Evolutionary conservation across 2,329 filamentous ascomycete species (phyloP).

Genomic region (Sclerotinia sclerotiorum): DNA sequence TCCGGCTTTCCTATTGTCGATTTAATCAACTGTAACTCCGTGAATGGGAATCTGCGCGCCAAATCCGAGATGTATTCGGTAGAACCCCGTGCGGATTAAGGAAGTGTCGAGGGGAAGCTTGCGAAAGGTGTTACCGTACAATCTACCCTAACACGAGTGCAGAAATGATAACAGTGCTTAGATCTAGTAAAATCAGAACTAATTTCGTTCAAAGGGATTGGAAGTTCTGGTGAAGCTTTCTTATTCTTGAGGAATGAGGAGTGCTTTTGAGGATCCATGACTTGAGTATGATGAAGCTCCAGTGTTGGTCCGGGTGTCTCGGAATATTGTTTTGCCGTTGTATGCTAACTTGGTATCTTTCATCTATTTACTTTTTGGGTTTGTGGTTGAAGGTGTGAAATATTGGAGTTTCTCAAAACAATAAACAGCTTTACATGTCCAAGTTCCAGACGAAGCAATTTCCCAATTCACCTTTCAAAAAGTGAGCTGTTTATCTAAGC

Average conservation of each 20-base stretch:
- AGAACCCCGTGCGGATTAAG: background rate
- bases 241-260: no score
- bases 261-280: no score
- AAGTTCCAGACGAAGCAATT: background rate
- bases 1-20: background rate
- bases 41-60: background rate
- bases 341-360: background rate
- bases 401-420: background rate
- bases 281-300: no score
- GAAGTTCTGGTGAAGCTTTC: background rate
- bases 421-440: constrained; percentile 3
- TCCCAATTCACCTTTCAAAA: background rate
- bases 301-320: background rate
- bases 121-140: background rate
- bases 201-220: background rate
- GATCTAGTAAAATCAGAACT: background rate
- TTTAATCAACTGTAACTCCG: background rate
- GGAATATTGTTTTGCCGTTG: constrained; percentile 3
- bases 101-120: background rate
- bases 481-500: background rate
- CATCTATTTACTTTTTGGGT: background rate
- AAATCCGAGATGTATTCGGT: background rate
- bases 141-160: background rate
- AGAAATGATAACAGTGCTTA: background rate
- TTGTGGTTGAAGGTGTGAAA: background rate